phyloP scores from a whole-genome alignment of 441 rosid species.

The Codiaeum variegatum region DNA sequence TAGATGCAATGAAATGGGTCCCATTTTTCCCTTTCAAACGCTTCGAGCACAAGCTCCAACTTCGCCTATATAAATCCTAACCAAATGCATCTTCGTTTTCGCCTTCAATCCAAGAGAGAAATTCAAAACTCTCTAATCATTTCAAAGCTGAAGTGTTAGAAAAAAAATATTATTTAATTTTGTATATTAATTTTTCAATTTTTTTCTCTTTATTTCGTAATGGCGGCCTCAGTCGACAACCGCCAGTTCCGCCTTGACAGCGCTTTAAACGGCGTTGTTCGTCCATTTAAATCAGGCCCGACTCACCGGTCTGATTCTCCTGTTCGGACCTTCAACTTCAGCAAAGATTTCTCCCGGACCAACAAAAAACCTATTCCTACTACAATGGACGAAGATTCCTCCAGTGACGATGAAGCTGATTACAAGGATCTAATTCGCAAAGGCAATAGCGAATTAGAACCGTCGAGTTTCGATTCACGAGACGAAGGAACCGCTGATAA shows the following conservation, averaged over 20 bases:
- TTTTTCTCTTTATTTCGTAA: conserved; percentile 12
- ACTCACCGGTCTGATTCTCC: conserved; percentile 32
- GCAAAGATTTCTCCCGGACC: conserved; percentile 8
- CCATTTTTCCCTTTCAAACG: conserved; percentile 4
- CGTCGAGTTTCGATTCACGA: conserved; percentile 53
- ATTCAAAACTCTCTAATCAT: not conserved
- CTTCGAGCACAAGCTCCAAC: not conserved
- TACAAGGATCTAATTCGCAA: conserved; percentile 42
- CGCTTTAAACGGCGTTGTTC: conserved; percentile 46
- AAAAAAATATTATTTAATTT: not conserved
- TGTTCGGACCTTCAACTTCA: conserved; percentile 27
- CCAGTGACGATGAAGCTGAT: conserved; percentile 56
- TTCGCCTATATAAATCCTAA: conserved; percentile 30
- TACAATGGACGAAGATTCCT: conserved; percentile 22
- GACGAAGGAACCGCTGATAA: conserved; percentile 70
- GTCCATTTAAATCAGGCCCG: conserved; percentile 41
- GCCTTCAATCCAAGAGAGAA: not conserved
- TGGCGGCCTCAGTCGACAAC: conserved; percentile 86
- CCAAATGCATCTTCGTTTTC: not conserved
- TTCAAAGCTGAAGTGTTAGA: not conserved
- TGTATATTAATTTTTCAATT: not conserved
- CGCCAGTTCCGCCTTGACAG: conserved; percentile 58
- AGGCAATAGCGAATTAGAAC: conserved; percentile 58
- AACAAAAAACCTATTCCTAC: conserved; percentile 19
- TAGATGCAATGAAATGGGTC: conserved; percentile 12